Percentiles rank a stretch among this genome's conserved stretches.
phyloP scores from a whole-genome alignment of 495 filamentous ascomycete genomes.

The Tuber indicum region DNA sequence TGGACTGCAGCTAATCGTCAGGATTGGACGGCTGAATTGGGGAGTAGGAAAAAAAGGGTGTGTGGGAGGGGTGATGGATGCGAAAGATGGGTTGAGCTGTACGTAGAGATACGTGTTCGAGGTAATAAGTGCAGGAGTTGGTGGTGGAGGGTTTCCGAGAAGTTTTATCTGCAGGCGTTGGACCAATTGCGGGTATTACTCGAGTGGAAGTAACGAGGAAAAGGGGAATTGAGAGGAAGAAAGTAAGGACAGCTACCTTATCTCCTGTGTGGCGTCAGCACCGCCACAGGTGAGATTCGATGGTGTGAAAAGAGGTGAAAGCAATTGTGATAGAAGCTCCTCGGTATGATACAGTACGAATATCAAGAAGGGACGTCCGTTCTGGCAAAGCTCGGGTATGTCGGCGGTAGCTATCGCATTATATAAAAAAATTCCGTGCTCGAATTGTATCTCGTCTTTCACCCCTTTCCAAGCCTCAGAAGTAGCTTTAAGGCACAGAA shows the following conservation, averaged over 20 bases:
- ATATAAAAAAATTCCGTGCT: background rate
- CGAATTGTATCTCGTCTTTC: background rate
- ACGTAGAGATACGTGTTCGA: slow-evolving; percentile 3
- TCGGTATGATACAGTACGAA: background rate
- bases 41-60: background rate
- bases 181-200: background rate
- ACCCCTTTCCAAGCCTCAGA: background rate
- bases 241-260: background rate
- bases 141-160: background rate
- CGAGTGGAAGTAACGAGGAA: background rate
- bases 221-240: background rate
- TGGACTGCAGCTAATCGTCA: background rate
- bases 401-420: background rate
- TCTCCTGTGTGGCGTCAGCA: background rate
- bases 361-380: background rate
- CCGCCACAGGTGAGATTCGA: background rate
- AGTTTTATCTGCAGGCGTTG: background rate
- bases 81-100: background rate
- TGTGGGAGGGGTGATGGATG: slow-evolving; percentile 4
- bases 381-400: background rate
- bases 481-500: background rate
- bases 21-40: background rate
- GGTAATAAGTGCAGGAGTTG: background rate
- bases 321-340: too few species aligned
- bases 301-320: background rate